phyloP scores from a whole-genome alignment of 805 yeast genomes.

The Saccharomycopsis oosterbeekiorum region DNA sequence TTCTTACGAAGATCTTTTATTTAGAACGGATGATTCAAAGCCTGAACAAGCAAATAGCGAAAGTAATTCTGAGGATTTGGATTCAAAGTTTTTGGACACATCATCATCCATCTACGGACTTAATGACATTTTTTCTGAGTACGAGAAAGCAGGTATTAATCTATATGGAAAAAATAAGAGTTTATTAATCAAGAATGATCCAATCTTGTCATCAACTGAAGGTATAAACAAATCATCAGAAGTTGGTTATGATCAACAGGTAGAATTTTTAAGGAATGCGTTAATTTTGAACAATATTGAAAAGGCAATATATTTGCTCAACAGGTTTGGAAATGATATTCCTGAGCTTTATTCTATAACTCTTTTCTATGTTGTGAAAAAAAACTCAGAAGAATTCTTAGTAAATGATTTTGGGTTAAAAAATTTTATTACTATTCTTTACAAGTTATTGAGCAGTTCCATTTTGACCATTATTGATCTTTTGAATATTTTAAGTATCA shows the following conservation, averaged over 20 bases:
- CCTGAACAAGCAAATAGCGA: conserved; percentile 11
- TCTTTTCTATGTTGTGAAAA: conserved; percentile 33
- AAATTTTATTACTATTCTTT: conserved; percentile 40
- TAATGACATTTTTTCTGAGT: not conserved
- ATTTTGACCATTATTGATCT: conserved; percentile 68
- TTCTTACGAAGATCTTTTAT: conserved; percentile 13
- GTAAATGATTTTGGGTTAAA: conserved; percentile 41
- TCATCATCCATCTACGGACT: not conserved
- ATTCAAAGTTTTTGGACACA: not conserved
- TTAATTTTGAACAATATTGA: conserved; percentile 48
- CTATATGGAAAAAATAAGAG: not conserved
- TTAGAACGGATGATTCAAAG: not conserved
- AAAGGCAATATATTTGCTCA: conserved; percentile 47
- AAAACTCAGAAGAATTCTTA: conserved; percentile 26
- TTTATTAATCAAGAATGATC: not conserved
- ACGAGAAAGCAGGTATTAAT: not conserved
- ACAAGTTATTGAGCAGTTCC: conserved; percentile 40
- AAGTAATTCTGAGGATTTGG: not conserved
- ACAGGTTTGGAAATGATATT: conserved; percentile 49
- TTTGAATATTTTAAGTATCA: conserved; percentile 54
- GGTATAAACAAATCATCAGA: conserved; percentile 23
- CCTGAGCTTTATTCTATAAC: conserved; percentile 60
- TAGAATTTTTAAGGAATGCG: conserved; percentile 58
- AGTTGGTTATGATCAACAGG: conserved; percentile 30
- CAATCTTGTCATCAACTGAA: not conserved